These are phyloP conservation scores for Peniophora sp. DNA, from an alignment of 1,284 basidiomycete genomes.

Conservation along the genomic window DNA sequence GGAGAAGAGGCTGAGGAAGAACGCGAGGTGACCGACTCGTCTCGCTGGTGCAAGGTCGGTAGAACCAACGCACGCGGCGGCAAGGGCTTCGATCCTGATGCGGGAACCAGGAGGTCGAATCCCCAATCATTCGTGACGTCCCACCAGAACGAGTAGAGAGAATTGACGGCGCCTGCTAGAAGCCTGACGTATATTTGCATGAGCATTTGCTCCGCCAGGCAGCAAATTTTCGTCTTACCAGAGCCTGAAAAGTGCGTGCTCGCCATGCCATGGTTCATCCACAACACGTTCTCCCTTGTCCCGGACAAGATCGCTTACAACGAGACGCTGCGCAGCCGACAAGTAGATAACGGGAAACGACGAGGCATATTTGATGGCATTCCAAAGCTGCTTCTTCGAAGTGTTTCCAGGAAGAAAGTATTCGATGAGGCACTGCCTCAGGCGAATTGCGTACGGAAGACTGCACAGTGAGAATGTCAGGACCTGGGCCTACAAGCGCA, in stretches of 20 bases:
- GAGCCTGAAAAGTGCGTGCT: conserved; percentile 73
- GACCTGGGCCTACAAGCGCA: not conserved
- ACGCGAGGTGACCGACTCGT: conserved; percentile 8
- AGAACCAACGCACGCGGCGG: conserved; percentile 35
- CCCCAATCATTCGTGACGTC: conserved; percentile 99
- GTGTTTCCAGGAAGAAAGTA: conserved; percentile 63
- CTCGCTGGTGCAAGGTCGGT: conserved; percentile 34
- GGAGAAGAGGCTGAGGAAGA: conserved; percentile 10
- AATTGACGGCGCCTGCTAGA: conserved; percentile 81
- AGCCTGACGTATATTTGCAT: conserved; percentile 46
- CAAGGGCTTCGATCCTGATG: conserved; percentile 12
- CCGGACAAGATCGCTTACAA: conserved; percentile 48
- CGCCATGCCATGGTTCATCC: conserved; percentile 61
- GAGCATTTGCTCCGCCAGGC: too few species aligned
- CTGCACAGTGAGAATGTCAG: conserved; percentile 31
- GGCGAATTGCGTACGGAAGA: conserved; percentile 84
- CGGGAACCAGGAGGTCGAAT: conserved; percentile 58
- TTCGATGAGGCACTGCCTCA: conserved; percentile 91
- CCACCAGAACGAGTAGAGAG: conserved; percentile 98
- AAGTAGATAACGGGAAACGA: conserved; percentile 97
- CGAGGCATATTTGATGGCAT: conserved; percentile 94
- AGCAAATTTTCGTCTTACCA: conserved; percentile 75
- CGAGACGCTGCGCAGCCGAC: conserved; percentile 77
- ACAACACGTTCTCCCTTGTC: conserved; percentile 36
- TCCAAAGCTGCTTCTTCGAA: conserved; percentile 74